A percentile compares a stretch with the other conserved stretches of the same genome.
These are phyloP conservation scores for Mesotaenium endlicherianum DNA, from an alignment of 139 green algal species.

Conservation along the genomic window DNA sequence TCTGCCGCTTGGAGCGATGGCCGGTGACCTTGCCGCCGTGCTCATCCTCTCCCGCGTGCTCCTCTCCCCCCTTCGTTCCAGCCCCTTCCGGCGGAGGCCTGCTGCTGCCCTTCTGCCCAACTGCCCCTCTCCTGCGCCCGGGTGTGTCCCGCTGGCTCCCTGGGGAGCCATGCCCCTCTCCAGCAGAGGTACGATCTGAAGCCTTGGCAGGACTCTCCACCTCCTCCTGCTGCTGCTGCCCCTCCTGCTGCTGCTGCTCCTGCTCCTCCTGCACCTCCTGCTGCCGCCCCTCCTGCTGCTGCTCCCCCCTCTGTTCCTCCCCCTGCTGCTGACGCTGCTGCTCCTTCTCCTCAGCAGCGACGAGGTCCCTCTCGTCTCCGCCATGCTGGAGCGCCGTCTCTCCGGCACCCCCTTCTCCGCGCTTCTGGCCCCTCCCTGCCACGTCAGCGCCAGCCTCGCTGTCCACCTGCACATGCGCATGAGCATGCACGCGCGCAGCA, in stretches of 20 bases:
- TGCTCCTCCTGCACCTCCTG: background rate
- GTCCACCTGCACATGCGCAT: too few species aligned
- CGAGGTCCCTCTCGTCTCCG: too few species aligned
- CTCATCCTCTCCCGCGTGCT: background rate
- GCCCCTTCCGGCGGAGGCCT: background rate
- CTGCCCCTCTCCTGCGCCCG: background rate
- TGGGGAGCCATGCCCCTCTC: background rate
- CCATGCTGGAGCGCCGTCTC: too few species aligned
- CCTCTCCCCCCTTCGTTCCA: background rate
- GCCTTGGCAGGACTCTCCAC: background rate
- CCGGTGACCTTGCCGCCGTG: too few species aligned
- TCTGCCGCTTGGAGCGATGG: too few species aligned
- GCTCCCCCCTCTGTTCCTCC: background rate
- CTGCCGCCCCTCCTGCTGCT: background rate
- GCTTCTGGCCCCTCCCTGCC: too few species aligned
- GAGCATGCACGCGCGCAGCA: too few species aligned
- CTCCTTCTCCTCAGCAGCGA: too few species aligned
- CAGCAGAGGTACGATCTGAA: too few species aligned
- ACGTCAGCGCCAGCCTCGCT: too few species aligned
- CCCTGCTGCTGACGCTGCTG: background rate
- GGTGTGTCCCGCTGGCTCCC: background rate
- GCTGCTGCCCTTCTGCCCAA: background rate
- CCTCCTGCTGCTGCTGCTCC: background rate
- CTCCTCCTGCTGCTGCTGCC: background rate
- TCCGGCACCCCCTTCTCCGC: too few species aligned